Conservation (phyloP, 371 early-diverging fungal genomes). For the Mortierella sp. region DNA sequence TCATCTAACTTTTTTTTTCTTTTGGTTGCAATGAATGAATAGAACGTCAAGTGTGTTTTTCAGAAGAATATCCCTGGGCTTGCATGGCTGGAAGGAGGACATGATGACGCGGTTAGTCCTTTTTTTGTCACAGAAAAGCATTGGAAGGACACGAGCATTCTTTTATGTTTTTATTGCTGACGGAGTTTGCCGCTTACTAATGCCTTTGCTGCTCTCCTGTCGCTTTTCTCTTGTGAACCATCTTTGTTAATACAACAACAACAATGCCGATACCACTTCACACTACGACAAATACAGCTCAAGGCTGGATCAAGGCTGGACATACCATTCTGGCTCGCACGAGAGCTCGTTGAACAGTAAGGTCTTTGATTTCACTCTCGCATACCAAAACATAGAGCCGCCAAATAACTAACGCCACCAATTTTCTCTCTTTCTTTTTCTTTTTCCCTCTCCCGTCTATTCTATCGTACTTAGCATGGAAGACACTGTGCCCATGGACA, state of each 20-base stretch:
- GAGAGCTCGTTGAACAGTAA: conserved; percentile 60
- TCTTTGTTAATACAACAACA: too few species aligned
- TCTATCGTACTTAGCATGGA: conserved; percentile 18
- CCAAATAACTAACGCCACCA: background rate
- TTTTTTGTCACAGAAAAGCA: too few species aligned
- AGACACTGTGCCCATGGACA: conserved; percentile 51
- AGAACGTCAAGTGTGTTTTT: conserved; percentile 61
- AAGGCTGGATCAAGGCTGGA: conserved; percentile 64
- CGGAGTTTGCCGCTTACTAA: background rate
- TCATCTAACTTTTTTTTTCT: background rate
- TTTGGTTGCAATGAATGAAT: background rate
- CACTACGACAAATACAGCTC: conserved; percentile 40
- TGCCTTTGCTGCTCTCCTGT: background rate
- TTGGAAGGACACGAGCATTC: background rate
- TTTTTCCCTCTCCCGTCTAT: too few species aligned
- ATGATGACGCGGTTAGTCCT: conserved; percentile 48
- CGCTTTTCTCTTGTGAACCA: background rate
- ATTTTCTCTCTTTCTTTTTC: background rate
- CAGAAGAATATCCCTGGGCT: conserved; percentile 58
- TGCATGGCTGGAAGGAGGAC: conserved; percentile 59
- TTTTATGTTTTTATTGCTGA: background rate
- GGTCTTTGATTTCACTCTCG: background rate
- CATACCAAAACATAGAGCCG: background rate
- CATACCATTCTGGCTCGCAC: conserved; percentile 70
- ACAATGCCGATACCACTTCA: background rate